A percentile compares a stretch with the other conserved stretches of the same genome.
Conservation (phyloP, 1,139 yeast genomes). For the Lizanozyma gosingica region DNA sequence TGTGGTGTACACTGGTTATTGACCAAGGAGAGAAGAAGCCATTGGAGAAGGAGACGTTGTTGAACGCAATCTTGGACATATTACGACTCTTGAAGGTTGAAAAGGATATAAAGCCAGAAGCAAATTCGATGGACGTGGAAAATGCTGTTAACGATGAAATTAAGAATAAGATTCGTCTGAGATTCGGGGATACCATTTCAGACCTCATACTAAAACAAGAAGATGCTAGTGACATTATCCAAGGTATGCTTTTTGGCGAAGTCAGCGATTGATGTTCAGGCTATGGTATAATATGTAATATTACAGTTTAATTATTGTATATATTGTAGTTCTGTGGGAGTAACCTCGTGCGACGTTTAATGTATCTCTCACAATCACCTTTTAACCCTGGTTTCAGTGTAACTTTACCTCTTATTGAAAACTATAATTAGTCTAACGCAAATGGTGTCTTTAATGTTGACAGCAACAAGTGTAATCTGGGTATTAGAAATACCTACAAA, state of each 20-base stretch:
- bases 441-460: too few relatives aligned
- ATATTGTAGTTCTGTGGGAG: background rate
- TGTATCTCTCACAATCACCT: background rate
- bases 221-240: conserved; percentile 48
- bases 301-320: background rate
- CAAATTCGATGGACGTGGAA: conserved; percentile 15
- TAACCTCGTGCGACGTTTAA: background rate
- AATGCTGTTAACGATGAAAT: conserved; percentile 21
- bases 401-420: too few relatives aligned
- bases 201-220: conserved; percentile 38
- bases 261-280: conserved; percentile 6
- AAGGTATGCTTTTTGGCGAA: conserved; percentile 79
- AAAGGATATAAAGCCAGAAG: conserved; percentile 11
- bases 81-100: conserved; percentile 37
- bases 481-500: too few relatives aligned
- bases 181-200: conserved; percentile 57
- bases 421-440: too few relatives aligned
- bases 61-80: conserved; percentile 46
- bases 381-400: background rate
- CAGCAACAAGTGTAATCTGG: too few relatives aligned
- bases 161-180: conserved; percentile 37
- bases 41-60: conserved; percentile 37
- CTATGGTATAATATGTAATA: background rate
- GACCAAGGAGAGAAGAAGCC: conserved; percentile 28
- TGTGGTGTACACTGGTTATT: conserved; percentile 61